Percentiles rank a stretch among this genome's conserved stretches.
phyloP scores from a whole-genome alignment of 805 yeast genomes.

The Saturnispora besseyi region DNA sequence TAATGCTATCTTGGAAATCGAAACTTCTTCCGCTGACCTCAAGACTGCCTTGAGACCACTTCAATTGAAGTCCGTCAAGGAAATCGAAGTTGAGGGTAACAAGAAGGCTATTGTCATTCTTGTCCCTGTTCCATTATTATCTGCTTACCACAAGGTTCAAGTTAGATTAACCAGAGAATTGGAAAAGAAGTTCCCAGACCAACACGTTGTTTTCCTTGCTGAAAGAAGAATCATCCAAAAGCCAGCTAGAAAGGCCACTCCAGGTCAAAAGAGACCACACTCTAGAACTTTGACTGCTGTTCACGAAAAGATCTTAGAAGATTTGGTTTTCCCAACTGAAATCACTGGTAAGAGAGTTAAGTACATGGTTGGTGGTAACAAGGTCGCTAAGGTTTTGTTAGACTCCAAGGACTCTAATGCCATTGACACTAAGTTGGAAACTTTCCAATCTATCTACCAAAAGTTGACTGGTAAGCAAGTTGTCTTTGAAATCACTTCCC shows the following conservation, averaged over 20 bases:
- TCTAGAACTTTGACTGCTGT: slow-evolving; percentile 98
- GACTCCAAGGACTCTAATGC: slow-evolving; percentile 96
- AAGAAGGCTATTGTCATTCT: slow-evolving; percentile 97
- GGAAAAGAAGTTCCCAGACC: slow-evolving; percentile 99
- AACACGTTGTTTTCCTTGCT: slow-evolving; percentile 98
- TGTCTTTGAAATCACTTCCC: slow-evolving; percentile 85
- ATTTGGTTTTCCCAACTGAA: slow-evolving; percentile 99
- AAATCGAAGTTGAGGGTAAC: slow-evolving; percentile 96
- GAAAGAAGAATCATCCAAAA: slow-evolving; percentile 99
- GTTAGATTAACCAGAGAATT: slow-evolving; percentile 96
- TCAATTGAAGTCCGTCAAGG: slow-evolving; percentile 97
- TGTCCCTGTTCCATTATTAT: slow-evolving; percentile 93
- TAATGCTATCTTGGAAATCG: slow-evolving; percentile 96
- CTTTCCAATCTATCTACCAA: slow-evolving; percentile 97
- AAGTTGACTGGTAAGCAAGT: slow-evolving; percentile 99
- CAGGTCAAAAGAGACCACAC: slow-evolving; percentile 98
- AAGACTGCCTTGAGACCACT: slow-evolving; percentile 97
- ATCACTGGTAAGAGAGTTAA: slow-evolving; percentile 98
- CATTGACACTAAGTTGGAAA: slow-evolving; percentile 97
- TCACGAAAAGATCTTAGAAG: slow-evolving; percentile 97
- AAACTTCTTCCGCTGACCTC: slow-evolving; percentile 76
- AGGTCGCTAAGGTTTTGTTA: slow-evolving; percentile 93
- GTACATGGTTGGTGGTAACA: slow-evolving; percentile 98
- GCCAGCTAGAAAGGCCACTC: slow-evolving; percentile 94
- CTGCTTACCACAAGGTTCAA: slow-evolving; percentile 95